Evolutionary conservation across 2,329 filamentous ascomycete species (phyloP).

Genomic region (Dothistroma pini): DNA sequence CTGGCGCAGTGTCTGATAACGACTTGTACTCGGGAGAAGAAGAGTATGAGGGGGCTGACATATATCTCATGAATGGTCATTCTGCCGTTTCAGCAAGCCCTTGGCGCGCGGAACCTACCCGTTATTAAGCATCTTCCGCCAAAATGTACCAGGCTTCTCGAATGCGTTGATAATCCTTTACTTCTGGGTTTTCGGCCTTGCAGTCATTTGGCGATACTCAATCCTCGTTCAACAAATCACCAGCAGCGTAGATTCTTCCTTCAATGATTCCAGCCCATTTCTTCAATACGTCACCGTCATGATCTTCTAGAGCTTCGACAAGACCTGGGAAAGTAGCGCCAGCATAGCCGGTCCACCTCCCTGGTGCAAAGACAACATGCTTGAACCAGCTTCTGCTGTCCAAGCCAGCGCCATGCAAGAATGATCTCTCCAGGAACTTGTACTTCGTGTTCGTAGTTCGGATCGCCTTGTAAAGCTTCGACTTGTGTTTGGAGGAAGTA

Average conservation of each 20-base stretch:
- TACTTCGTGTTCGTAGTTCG: conserved; percentile 72
- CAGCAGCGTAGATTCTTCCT: conserved; percentile 27
- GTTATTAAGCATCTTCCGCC: no score
- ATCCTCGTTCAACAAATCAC: conserved; percentile 10
- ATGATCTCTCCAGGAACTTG: conserved; percentile 77
- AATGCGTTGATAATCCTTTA: no score
- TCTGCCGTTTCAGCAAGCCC: no score
- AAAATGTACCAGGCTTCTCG: no score
- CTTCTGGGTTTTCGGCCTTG: no score
- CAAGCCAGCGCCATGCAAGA: conserved; percentile 70
- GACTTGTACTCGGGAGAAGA: no score
- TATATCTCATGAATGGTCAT: no score
- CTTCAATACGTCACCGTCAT: conserved; percentile 37
- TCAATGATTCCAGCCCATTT: conserved; percentile 45
- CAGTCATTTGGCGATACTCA: background rate
- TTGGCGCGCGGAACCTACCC: no score
- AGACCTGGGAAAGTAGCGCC: conserved; percentile 66
- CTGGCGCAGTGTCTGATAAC: no score
- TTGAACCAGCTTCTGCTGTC: conserved; percentile 87
- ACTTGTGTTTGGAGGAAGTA: conserved; percentile 46
- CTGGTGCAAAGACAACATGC: conserved; percentile 89
- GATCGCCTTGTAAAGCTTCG: conserved; percentile 47
- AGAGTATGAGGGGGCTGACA: no score
- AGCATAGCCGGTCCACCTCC: conserved; percentile 85
- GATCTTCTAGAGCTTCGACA: conserved; percentile 57